A percentile compares a stretch with the other conserved stretches of the same genome.
phyloP scores from a whole-genome alignment of 1,284 basidiomycete genomes.

The Cutaneotrichosporon sp. region DNA sequence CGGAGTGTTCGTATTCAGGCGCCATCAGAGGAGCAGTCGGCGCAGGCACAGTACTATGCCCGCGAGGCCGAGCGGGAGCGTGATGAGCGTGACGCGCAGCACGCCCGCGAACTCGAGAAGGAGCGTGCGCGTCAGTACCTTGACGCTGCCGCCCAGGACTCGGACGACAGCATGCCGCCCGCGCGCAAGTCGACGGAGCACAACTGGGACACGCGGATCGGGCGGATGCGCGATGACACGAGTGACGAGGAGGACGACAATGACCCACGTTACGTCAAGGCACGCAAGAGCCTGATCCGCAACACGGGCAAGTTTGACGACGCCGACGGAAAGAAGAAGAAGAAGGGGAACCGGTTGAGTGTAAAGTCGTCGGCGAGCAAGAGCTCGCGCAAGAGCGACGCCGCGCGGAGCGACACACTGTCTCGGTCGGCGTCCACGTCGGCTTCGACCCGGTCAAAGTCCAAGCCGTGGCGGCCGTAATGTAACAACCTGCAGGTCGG shows the following conservation, averaged over 20 bases:
- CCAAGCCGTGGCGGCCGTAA: no score
- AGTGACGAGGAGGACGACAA: conserved; percentile 37
- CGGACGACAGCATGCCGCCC: conserved; percentile 7
- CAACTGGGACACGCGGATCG: conserved; percentile 42
- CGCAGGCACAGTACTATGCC: neutral
- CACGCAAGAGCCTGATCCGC: conserved; percentile 16
- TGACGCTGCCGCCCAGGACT: conserved; percentile 5
- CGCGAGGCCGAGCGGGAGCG: conserved; percentile 1
- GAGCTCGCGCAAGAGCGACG: neutral
- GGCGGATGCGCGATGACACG: conserved; percentile 39
- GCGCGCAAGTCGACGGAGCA: neutral
- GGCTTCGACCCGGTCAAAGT: no score
- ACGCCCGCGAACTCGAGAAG: neutral
- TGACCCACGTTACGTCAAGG: conserved; percentile 32
- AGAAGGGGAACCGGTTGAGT: conserved; percentile 6
- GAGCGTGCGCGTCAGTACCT: conserved; percentile 4
- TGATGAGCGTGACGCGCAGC: neutral
- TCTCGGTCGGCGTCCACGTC: no score
- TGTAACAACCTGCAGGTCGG: no score
- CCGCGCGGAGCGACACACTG: no score
- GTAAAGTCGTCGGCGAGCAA: conserved; percentile 14
- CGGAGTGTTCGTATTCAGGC: conserved; percentile 42
- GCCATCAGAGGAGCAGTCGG: conserved; percentile 18
- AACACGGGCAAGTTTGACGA: conserved; percentile 3
- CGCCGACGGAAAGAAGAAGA: conserved; percentile 1